phyloP scores from a whole-genome alignment of 352 stramenopile species.

The Pythium dissimile region DNA sequence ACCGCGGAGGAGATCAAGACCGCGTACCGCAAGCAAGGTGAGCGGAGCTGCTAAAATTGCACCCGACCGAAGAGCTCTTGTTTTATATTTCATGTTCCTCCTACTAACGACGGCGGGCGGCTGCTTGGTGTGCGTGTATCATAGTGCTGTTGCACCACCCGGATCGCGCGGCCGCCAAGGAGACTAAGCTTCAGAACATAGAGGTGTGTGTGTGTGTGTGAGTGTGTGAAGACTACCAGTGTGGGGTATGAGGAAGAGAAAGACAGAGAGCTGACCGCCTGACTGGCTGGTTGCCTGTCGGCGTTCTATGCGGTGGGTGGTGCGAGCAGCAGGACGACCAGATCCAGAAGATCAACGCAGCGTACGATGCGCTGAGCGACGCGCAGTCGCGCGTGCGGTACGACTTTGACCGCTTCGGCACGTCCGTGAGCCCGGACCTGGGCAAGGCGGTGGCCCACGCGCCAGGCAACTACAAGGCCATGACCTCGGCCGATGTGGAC shows the following conservation, averaged over 20 bases:
- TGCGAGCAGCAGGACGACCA: slow-evolving; percentile 30
- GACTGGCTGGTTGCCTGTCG: not conserved
- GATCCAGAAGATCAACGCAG: slow-evolving; percentile 69
- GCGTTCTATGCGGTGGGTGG: not conserved
- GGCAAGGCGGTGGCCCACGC: slow-evolving; percentile 26
- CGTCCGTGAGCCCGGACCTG: slow-evolving; percentile 38
- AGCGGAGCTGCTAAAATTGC: too few species aligned
- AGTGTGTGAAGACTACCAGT: not conserved
- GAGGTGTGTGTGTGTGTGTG: slow-evolving; percentile 13
- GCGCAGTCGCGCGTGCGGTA: slow-evolving; percentile 48
- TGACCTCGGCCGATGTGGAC: slow-evolving; percentile 71
- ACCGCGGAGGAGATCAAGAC: slow-evolving; percentile 71
- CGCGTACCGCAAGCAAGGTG: slow-evolving; percentile 73
- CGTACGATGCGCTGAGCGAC: slow-evolving; percentile 69
- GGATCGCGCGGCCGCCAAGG: slow-evolving; percentile 43
- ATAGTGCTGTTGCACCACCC: slow-evolving; percentile 70
- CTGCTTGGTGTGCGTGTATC: too few species aligned
- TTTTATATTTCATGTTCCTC: too few species aligned
- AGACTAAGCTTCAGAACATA: slow-evolving; percentile 1
- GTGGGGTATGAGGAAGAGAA: slow-evolving; percentile 20
- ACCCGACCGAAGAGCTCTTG: not conserved
- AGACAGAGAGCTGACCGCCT: too few species aligned
- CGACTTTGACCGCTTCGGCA: slow-evolving; percentile 67
- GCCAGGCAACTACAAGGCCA: slow-evolving; percentile 49
- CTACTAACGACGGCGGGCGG: too few species aligned